A percentile compares a stretch with the other conserved stretches of the same genome.
These are phyloP conservation scores for Ligustrum vulgare DNA, from an alignment of 257 asterid species.

Conservation along the genomic window DNA sequence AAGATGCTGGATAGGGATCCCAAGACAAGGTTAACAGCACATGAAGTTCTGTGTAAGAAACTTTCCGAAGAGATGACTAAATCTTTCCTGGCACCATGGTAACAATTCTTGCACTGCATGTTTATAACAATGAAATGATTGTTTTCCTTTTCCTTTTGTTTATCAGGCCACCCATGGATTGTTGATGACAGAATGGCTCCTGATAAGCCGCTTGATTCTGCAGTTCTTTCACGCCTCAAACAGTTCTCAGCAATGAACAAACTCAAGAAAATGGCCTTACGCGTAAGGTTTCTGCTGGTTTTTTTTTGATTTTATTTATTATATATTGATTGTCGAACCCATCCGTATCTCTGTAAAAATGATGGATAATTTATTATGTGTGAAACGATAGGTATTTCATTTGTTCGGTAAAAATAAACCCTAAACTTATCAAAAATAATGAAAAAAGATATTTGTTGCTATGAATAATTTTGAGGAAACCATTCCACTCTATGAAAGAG, in stretches of 20 bases:
- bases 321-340: background rate
- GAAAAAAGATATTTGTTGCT: background rate
- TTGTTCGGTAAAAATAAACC: background rate
- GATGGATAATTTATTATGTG: background rate
- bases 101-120: background rate
- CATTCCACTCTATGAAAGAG: background rate
- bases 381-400: background rate
- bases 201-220: conserved; percentile 82
- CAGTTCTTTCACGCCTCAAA: conserved; percentile 80
- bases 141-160: conserved; percentile 12
- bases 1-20: conserved; percentile 53
- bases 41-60: conserved; percentile 54
- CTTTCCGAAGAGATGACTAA: background rate
- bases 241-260: conserved; percentile 89
- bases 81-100: background rate
- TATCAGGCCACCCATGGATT: conserved; percentile 79
- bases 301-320: background rate
- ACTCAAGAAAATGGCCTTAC: conserved; percentile 84
- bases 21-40: conserved; percentile 49
- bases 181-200: conserved; percentile 73
- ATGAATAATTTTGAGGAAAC: background rate
- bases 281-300: conserved; percentile 41
- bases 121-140: background rate
- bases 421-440: background rate
- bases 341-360: background rate